Evolutionary conservation across 345 rosid genomes (phyloP).

Genomic region (Angophora floribunda): DNA sequence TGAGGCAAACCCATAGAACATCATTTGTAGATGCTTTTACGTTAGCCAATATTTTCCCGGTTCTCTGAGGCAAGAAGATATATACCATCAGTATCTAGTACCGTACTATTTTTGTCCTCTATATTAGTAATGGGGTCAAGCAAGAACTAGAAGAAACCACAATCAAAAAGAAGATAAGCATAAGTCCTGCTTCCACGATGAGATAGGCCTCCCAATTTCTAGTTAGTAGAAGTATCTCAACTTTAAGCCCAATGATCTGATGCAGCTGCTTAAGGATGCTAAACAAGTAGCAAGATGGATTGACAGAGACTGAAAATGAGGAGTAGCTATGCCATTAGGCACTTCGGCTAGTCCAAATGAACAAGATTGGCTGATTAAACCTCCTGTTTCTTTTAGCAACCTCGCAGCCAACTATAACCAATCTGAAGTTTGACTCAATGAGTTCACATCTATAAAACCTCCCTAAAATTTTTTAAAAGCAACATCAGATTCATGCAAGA

Average conservation of each 20-base stretch:
- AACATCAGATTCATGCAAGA: neutral
- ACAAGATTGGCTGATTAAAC: neutral
- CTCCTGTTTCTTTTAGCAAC: neutral
- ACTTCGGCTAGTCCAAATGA: neutral
- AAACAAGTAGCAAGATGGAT: neutral
- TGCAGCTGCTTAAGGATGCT: neutral
- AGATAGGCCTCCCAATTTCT: neutral
- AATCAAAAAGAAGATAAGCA: neutral
- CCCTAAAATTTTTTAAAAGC: neutral
- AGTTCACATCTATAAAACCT: neutral
- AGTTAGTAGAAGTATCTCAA: neutral
- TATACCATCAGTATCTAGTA: neutral
- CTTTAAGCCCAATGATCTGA: neutral
- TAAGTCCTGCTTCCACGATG: neutral
- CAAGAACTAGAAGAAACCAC: neutral
- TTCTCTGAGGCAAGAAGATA: neutral
- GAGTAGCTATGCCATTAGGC: neutral
- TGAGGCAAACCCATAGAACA: neutral
- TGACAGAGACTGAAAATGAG: neutral
- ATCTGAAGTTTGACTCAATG: neutral
- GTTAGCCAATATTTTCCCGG: neutral
- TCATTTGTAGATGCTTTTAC: neutral
- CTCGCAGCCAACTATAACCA: neutral
- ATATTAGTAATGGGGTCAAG: neutral
- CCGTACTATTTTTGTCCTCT: neutral